Evolutionary conservation across 2,329 filamentous ascomycete genomes (phyloP), one percentile per base, ranked within the genome.

Genomic region (Alternaria novae-zelandiae): DNA sequence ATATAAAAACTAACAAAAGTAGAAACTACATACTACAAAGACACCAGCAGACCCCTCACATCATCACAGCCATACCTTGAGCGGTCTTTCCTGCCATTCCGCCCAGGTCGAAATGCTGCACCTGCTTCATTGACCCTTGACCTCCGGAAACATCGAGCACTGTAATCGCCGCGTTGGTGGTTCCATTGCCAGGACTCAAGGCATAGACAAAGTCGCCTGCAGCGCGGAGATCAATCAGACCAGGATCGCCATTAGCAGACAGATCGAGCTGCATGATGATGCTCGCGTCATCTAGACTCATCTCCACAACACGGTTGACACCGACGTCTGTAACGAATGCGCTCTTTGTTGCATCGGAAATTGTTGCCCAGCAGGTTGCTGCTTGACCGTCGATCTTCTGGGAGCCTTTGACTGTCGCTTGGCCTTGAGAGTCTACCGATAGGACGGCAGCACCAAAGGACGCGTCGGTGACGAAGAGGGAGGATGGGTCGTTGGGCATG

Each of bases 241-340:
- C 88, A 0, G 81, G 79, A 66, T 87, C 85, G 21, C 82, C 84
- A 6, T 77, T 79, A 8, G 74, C 58, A 8, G 56, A 59, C 21
- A 76, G 44, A 54, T 87, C 83, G 0, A 86, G 68, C 7, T 70
- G 68, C 0, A 70, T 72, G 3, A 86, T 49, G 10, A 90, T 79
- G 10, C 78, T 82, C 0, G 86, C 87, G 62, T 87, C 82, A 0
- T 71, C 59, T 1, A 78, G 49, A 45, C 84, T 84, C 80, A 90
- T 85, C 77, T 90, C 87, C 0, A 90, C 82, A 0, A 91, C 69
- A 4, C 83, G 81, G 70, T 88, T 85, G 3, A 78, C 68, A 0
- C 61, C 83, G 0, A 85, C 86, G 65, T 90, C 88, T 0, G 87
- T 86, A 4, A 90, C 86, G 61, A 88, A 91, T 0, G 84, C 86